A percentile compares a stretch with the other conserved stretches of the same genome.
phyloP scores from a whole-genome alignment of 352 stramenopile genomes.

The Phytophthora pluvialis region DNA sequence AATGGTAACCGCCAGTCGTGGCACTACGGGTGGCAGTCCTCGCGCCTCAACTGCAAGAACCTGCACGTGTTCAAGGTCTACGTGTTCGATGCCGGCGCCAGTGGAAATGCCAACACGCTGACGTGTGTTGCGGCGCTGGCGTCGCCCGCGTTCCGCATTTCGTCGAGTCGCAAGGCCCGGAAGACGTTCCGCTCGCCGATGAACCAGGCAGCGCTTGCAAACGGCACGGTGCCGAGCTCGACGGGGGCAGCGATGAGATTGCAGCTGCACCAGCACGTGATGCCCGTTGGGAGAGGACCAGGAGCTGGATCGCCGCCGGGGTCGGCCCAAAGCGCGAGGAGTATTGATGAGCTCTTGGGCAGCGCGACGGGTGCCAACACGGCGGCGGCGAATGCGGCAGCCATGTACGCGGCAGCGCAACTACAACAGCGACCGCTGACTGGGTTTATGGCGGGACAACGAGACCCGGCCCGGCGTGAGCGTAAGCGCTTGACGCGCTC shows the following conservation, averaged over 20 bases:
- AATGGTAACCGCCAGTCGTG: conserved; percentile 88
- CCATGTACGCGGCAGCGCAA: conserved; percentile 30
- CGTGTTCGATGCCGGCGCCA: conserved; percentile 52
- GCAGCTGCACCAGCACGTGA: conserved; percentile 10
- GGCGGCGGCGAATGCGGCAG: conserved; percentile 25
- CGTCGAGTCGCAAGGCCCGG: conserved; percentile 79
- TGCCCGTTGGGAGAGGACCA: conserved; percentile 7
- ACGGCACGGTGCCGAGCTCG: conserved; percentile 14
- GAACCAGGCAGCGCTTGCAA: conserved; percentile 32
- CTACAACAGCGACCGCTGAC: conserved; percentile 29
- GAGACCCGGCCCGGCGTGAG: conserved; percentile 56
- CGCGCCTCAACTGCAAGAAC: conserved; percentile 86
- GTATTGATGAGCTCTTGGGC: conserved; percentile 55
- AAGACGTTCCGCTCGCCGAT: conserved; percentile 76
- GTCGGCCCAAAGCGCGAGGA: conserved; percentile 36
- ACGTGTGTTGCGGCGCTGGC: conserved; percentile 60
- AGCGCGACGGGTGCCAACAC: conserved; percentile 16
- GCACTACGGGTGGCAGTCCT: conserved; percentile 89
- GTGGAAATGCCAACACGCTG: conserved; percentile 37
- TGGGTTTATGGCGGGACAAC: conserved; percentile 38
- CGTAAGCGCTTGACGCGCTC: conserved; percentile 77
- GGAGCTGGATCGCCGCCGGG: conserved; percentile 4
- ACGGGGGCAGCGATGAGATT: conserved; percentile 19
- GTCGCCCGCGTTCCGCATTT: conserved; percentile 80
- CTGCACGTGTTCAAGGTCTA: conserved; percentile 85